A percentile compares a stretch with the other conserved stretches of the same genome.
Conservation (phyloP, 2,329 filamentous ascomycete species). For the Fusarium fujikuroi region DNA sequence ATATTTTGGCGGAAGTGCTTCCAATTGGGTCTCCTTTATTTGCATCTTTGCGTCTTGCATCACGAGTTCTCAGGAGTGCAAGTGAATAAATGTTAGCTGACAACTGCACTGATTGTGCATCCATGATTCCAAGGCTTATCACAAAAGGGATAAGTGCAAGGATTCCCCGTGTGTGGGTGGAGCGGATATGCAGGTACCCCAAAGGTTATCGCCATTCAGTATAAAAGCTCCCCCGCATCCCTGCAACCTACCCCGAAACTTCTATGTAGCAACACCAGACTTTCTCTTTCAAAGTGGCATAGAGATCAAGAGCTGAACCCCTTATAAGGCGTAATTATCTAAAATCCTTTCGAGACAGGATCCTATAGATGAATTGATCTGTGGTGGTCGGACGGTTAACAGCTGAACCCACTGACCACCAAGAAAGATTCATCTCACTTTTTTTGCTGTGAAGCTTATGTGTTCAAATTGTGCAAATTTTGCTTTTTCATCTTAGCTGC, state of each 20-base stretch:
- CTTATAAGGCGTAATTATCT: background rate
- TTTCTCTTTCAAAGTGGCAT: background rate
- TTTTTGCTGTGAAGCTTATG: background rate
- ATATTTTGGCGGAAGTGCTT: background rate
- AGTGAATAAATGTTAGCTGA: background rate
- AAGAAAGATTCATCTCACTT: background rate
- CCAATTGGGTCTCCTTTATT: background rate
- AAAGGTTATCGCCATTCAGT: conserved; percentile 14
- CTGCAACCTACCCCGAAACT: background rate
- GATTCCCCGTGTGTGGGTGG: conserved; percentile 2
- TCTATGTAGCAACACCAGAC: background rate
- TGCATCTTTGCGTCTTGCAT: background rate
- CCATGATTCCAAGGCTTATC: background rate
- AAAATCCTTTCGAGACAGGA: background rate
- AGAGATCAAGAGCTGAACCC: background rate
- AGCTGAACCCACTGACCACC: too few species aligned
- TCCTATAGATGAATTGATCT: background rate
- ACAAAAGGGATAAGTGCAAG: background rate
- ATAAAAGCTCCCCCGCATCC: background rate
- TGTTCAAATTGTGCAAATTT: background rate
- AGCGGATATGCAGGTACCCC: conserved; percentile 31
- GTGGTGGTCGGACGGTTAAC: too few species aligned
- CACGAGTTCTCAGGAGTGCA: background rate
- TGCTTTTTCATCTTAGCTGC: too few species aligned
- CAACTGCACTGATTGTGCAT: background rate